These are phyloP conservation scores for Penicillium steckii DNA, from an alignment of 495 filamentous ascomycete species.

Conservation along the genomic window DNA sequence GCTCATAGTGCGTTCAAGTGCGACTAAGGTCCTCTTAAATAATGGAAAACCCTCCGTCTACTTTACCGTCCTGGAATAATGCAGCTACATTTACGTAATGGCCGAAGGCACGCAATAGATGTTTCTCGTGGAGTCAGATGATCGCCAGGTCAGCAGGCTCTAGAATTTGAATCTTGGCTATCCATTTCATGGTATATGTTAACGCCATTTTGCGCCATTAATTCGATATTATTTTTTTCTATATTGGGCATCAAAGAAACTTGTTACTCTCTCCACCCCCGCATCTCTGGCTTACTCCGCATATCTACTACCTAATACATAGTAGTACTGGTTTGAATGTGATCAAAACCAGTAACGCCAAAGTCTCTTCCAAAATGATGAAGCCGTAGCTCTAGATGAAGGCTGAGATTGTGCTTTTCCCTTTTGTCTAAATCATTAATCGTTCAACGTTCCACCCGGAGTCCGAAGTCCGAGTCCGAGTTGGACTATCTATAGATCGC, in stretches of 20 bases:
- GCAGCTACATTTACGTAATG: constrained; percentile 1
- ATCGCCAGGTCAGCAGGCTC: not conserved
- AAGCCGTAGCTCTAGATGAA: too few relatives aligned
- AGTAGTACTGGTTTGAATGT: too few relatives aligned
- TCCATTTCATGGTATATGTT: not conserved
- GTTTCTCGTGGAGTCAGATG: not conserved
- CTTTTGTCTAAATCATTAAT: too few relatives aligned
- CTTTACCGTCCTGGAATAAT: not conserved
- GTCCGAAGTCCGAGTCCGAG: too few relatives aligned
- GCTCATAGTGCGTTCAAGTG: not conserved
- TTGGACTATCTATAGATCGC: too few relatives aligned
- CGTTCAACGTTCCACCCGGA: too few relatives aligned
- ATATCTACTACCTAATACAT: too few relatives aligned
- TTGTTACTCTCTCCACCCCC: not conserved
- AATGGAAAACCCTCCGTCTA: not conserved
- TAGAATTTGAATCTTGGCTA: not conserved
- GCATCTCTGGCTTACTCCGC: too few relatives aligned
- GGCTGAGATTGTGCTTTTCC: too few relatives aligned
- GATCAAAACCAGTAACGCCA: too few relatives aligned
- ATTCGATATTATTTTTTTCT: not conserved
- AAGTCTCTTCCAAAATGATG: too few relatives aligned
- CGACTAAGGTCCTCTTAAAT: not conserved
- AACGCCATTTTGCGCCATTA: not conserved
- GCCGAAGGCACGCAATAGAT: not conserved
- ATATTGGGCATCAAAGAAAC: too few relatives aligned